Conservation (phyloP, 192 early-diverging fungal species). For the Umbelopsis vinacea region DNA sequence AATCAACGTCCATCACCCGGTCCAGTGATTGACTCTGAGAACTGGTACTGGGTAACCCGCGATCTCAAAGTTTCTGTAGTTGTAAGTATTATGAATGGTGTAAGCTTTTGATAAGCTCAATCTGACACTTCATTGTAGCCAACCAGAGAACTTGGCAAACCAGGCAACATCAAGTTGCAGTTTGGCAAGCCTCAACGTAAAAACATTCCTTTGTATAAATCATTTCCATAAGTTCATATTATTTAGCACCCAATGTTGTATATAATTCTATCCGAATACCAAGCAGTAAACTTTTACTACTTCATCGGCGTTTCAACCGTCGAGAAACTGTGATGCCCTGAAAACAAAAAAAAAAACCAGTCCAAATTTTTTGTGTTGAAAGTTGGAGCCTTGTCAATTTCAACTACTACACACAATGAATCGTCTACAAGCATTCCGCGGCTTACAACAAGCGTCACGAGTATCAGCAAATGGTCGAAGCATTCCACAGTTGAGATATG, state of each 20-base stretch:
- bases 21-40: background rate
- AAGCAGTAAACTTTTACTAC: no score
- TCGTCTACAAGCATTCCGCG: background rate
- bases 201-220: background rate
- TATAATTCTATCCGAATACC: background rate
- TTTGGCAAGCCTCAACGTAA: background rate
- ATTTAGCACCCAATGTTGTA: background rate
- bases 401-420: background rate
- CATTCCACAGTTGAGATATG: conserved; percentile 16
- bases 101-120: background rate
- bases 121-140: background rate
- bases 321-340: conserved; percentile 2
- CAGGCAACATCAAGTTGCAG: background rate
- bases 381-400: background rate
- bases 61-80: conserved; percentile 2
- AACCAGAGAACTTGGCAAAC: background rate
- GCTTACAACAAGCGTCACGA: background rate
- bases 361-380: background rate
- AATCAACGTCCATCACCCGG: background rate
- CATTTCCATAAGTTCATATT: background rate
- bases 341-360: conserved; percentile 12
- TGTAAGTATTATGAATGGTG: background rate
- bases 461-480: background rate
- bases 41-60: conserved; percentile 16
- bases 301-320: background rate